phyloP scores from a whole-genome alignment of 352 stramenopile species.

The Globisporangium abappressorium region DNA sequence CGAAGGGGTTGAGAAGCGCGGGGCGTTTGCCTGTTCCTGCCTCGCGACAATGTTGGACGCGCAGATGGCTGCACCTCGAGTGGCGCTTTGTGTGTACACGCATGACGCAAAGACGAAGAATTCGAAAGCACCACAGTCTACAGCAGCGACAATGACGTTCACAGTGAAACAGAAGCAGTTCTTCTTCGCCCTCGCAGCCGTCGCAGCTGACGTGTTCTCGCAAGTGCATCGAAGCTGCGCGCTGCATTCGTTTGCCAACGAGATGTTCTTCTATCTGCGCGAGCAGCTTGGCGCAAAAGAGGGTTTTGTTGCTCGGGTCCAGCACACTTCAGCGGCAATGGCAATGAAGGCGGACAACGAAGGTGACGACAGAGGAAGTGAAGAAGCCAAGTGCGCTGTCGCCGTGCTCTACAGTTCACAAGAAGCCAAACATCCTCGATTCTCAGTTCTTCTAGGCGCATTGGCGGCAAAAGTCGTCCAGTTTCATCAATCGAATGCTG shows the following conservation, averaged over 20 bases:
- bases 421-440: conserved; percentile 23
- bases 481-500: conserved; percentile 24
- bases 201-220: conserved; percentile 45
- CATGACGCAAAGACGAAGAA: conserved; percentile 31
- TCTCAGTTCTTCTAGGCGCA: conserved; percentile 19
- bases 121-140: no score
- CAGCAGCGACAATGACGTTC: conserved; percentile 27
- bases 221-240: conserved; percentile 56
- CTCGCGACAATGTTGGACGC: conserved; percentile 65
- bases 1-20: conserved; percentile 53
- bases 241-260: conserved; percentile 41
- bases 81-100: conserved; percentile 62
- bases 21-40: conserved; percentile 47
- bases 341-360: background rate
- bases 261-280: conserved; percentile 42
- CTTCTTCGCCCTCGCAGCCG: conserved; percentile 51
- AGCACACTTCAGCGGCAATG: background rate
- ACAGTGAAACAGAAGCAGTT: conserved; percentile 46
- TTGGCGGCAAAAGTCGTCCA: conserved; percentile 32
- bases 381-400: background rate
- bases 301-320: conserved; percentile 31
- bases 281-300: conserved; percentile 49
- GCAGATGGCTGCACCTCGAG: conserved; percentile 16
- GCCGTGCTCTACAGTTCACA: conserved; percentile 31
- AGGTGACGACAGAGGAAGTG: background rate